Base-by-base conservation (phyloP, 306 rosid species). In the Cotoneaster glaucophyllus region DNA sequence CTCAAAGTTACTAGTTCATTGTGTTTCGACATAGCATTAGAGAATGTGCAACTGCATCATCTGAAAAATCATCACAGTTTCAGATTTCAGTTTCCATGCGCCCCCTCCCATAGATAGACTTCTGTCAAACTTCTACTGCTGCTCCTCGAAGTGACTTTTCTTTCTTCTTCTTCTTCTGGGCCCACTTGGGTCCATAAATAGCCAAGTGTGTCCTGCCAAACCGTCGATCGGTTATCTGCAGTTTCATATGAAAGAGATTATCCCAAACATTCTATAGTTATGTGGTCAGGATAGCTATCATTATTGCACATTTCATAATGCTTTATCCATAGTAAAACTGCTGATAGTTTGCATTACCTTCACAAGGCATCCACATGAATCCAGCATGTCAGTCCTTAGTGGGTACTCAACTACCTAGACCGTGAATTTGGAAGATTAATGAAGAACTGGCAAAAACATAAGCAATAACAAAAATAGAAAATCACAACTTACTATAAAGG, bases 151-250 rank as follows among this genome's bases (percentile, higher is more conserved):
- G 61, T 69, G 79, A 69, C 70, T 52, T 83, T 76, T 79, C 66
- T 78, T 50, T 59, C 83, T 81, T 88, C 72, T 84, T 92, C 85
- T 86, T 90, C 87, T 90, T 96, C 82, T 90, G 87, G 45, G 99
- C 92, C 97, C 99, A 92, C 74, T 78, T 82, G 66, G 98, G 99
- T 84, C 98, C 99, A 74, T 90, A 96, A 74, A 96, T 96, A 25
- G 84, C 96, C 90, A 92, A 82, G 77, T 85, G 88, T 0, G 99
- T 92, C 78, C 97, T 91, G 58, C 97, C 99, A 25, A 96, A 92
- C 79, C 91, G 84, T 41, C 97, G 86, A 74, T 90, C 93, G 0
- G 97, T 90, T 86, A 92, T 81, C 99, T 96, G 92, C 80, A 69
- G 59, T 82, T 78, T 29, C 75, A 82, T 56, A 77, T 67, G 70